These are phyloP conservation scores for Eucalyptus decipiens DNA, from an alignment of 345 rosid genomes.

Conservation along the genomic window DNA sequence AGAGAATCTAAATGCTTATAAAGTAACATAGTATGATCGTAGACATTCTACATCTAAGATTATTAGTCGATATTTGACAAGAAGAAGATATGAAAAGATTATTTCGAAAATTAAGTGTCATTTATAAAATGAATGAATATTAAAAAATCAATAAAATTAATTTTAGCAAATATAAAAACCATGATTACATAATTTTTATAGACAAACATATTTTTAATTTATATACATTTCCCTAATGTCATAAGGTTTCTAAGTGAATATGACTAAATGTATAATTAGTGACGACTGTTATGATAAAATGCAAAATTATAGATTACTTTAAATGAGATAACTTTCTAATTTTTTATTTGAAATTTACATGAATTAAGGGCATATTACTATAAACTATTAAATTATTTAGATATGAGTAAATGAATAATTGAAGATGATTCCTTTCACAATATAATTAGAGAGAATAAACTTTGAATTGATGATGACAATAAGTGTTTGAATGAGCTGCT, in stretches of 20 bases:
- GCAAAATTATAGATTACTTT: neutral
- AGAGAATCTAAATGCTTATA: neutral
- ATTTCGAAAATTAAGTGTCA: neutral
- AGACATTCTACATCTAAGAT: neutral
- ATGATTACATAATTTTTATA: too few relatives aligned
- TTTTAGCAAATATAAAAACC: neutral
- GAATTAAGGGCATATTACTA: neutral
- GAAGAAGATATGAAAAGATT: neutral
- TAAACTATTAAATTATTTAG: too few relatives aligned
- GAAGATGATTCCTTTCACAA: neutral
- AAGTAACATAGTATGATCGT: neutral
- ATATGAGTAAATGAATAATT: neutral
- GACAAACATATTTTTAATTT: neutral
- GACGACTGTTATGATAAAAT: too few relatives aligned
- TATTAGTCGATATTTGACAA: neutral
- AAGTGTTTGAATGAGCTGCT: neutral
- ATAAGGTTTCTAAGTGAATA: neutral
- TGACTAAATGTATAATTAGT: neutral
- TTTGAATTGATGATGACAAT: neutral
- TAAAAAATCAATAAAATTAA: too few relatives aligned
- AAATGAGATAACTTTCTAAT: neutral
- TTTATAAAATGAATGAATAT: neutral
- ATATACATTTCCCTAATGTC: neutral
- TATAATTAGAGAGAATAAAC: neutral
- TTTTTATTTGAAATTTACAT: neutral